Base-by-base conservation (phyloP, 176 grass and related monocot genomes). In the Carex scoparia region DNA sequence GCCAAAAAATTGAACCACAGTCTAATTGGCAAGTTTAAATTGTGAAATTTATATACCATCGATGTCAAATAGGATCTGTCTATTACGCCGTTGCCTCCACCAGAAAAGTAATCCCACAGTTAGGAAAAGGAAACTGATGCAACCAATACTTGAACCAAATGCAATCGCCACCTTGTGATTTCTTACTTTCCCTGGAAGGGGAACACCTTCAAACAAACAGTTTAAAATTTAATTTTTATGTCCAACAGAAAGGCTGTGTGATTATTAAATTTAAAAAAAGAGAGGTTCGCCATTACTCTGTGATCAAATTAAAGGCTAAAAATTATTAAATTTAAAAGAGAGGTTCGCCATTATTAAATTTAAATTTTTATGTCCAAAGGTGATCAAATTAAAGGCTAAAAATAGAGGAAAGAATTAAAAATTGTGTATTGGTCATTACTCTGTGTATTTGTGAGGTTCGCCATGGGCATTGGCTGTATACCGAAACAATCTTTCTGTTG, bases 51-150 rank as follows among this genome's bases (percentile, higher is more conserved):
- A 75, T 80, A 88, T 81, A 95, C 93, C 93, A 7, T 98, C 93
- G 10, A 92, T 69, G 23, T 98, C 85, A 13, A 94, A 95, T 64
- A 95, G 91, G 76, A 98, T 94, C 81, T 98, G 89, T 65, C 87
- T 81, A 72, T 92, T 94, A 31, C 69, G 88, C 37, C 88, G 84
- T 27, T 95, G 90, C 59, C 86, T 87, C 90, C 93, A 92, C 93
- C 91, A 91, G 65, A 95, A 88, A 12, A 99, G 19, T 79, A 95
- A 88, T 3, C 81, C 91, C 27, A 84, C 72, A 37, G 69, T 82
- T 10, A 99, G 65, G 30, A 89, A 81, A 67, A 99, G 88, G 54
- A 95, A 87, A 78, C 81, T 76, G 16, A 94, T 69, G 81, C 81
- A 85, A 51, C 81, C 93, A 31, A 86, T 61, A 53, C 88, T 71